Base-by-base conservation (phyloP, 1,284 basidiomycete species). In the Ustilago trichophora region DNA sequence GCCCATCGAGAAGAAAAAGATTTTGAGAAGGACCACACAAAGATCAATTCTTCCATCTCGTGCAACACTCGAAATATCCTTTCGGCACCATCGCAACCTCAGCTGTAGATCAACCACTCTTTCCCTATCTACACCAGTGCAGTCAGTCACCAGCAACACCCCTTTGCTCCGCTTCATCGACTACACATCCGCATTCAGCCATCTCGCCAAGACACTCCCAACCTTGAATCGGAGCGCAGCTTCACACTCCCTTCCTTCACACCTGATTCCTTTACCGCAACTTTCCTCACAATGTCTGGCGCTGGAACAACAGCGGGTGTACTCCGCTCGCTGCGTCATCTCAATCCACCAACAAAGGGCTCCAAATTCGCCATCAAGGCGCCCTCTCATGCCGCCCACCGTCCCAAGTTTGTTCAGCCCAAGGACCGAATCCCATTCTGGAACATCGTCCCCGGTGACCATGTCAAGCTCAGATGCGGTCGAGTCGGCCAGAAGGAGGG, bases 381-480 rank as follows among this genome's bases (percentile, higher is more conserved):
- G 10, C 82, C 82, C 11, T 70, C 80, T 3, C 73, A 80, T 43
- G 76, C 78, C 52, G 72, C 76, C 4, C 58, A 76, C 16, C 51
- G 36, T 34, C 77, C 78, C 29, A 60, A 67, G 34, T 83, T 77
- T 47, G 82, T 83, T 42, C 78, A 74, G 50, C 75, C 78, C 33
- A 80, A 82, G 66, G 82, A 83, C 57, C 78, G 82, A 33, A 75
- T 83, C 32, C 70, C 77, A 1, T 82, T 76, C 57, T 83, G 82
- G 82, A 82, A 83, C 72, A 78, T 83, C 51, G 79, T 77, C 2
- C 80, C 82, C 2, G 78, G 78, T 4, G 82, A 83, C 50, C 71
- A 76, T 24, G 82, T 83, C 24, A 69, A 69, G 27, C 68, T 83
- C 26, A 59, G 79, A 51, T 68, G 55, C 24, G 82, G 82, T 13